Conservation (phyloP, 1,284 basidiomycete genomes). For the Cutaneotrichosporon spelunceum region DNA sequence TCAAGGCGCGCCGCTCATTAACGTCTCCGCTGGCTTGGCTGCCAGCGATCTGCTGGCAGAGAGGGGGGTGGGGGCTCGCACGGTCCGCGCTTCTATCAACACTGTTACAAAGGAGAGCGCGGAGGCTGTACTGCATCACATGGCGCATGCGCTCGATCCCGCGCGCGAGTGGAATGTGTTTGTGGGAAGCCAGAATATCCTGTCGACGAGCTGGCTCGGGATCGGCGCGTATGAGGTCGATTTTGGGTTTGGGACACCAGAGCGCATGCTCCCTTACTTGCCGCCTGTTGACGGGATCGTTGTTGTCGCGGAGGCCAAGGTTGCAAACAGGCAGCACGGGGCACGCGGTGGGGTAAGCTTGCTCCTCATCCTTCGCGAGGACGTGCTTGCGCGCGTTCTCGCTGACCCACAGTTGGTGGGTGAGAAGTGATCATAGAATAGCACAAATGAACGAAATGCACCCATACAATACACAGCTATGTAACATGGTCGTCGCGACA, state of each 20-base stretch:
- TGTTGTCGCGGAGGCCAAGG: conserved; percentile 49
- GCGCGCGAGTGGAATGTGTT: conserved; percentile 53
- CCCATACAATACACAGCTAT: not conserved
- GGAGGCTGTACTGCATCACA: conserved; percentile 50
- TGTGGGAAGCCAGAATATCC: conserved; percentile 49
- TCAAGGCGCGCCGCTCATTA: conserved; percentile 52
- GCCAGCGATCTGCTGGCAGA: not conserved
- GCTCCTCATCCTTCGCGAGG: conserved; percentile 37
- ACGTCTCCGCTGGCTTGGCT: conserved; percentile 35
- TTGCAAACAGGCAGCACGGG: conserved; percentile 13
- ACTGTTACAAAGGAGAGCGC: conserved; percentile 39
- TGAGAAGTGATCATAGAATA: not conserved
- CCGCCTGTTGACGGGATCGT: conserved; percentile 52
- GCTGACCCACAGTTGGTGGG: conserved; percentile 30
- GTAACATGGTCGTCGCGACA: too few species aligned
- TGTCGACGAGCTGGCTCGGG: conserved; percentile 53
- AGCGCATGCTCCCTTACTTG: conserved; percentile 51
- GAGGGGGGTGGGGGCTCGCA: conserved; percentile 29
- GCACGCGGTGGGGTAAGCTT: conserved; percentile 33
- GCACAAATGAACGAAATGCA: not conserved
- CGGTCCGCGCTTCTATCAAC: conserved; percentile 44
- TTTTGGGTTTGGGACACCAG: conserved; percentile 42
- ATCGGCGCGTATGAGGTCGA: conserved; percentile 52
- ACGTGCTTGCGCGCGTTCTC: conserved; percentile 44
- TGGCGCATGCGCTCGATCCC: conserved; percentile 46